Evolutionary conservation across 2,329 filamentous ascomycete genomes (phyloP).

Genomic region (Talaromyces islandicus): DNA sequence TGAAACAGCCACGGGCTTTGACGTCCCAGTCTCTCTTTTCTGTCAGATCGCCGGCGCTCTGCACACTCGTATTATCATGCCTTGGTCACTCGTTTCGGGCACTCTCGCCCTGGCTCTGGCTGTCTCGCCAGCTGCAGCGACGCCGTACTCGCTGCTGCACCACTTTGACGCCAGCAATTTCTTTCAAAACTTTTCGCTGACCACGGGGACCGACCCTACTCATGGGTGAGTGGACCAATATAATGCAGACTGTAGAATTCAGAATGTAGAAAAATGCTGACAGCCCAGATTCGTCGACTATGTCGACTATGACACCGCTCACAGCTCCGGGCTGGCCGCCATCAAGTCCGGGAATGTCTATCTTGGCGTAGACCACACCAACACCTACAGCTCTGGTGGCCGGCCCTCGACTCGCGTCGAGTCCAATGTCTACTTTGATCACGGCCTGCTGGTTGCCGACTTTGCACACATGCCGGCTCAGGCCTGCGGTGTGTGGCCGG

Average conservation of each 20-base stretch:
- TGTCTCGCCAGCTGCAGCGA: slow-evolving; percentile 19
- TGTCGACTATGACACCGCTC: slow-evolving; percentile 34
- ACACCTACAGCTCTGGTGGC: slow-evolving; percentile 30
- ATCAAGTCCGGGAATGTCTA: slow-evolving; percentile 33
- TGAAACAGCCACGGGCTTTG: not conserved
- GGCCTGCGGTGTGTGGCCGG: slow-evolving; percentile 48
- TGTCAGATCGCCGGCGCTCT: not conserved
- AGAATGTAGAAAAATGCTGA: not conserved
- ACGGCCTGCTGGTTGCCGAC: slow-evolving; percentile 44
- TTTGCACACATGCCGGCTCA: slow-evolving; percentile 43
- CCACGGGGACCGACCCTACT: slow-evolving; percentile 42
- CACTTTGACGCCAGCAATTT: slow-evolving; percentile 42
- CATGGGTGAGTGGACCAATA: slow-evolving; percentile 31
- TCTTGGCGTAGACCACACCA: slow-evolving; percentile 40
- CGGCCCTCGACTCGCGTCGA: slow-evolving; percentile 42
- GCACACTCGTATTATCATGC: slow-evolving; percentile 14
- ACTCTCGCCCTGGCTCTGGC: slow-evolving; percentile 26
- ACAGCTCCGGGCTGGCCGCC: slow-evolving; percentile 29
- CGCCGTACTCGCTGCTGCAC: slow-evolving; percentile 35
- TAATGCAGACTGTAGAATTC: too few species aligned
- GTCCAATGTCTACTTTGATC: slow-evolving; percentile 39
- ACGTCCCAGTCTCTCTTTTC: not conserved
- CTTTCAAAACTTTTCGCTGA: slow-evolving; percentile 47
- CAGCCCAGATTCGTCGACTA: slow-evolving; percentile 36
- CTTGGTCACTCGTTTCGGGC: slow-evolving; percentile 18